Evolutionary conservation across 2,329 filamentous ascomycete species (phyloP).

Genomic region (Niveomyces coronatus): DNA sequence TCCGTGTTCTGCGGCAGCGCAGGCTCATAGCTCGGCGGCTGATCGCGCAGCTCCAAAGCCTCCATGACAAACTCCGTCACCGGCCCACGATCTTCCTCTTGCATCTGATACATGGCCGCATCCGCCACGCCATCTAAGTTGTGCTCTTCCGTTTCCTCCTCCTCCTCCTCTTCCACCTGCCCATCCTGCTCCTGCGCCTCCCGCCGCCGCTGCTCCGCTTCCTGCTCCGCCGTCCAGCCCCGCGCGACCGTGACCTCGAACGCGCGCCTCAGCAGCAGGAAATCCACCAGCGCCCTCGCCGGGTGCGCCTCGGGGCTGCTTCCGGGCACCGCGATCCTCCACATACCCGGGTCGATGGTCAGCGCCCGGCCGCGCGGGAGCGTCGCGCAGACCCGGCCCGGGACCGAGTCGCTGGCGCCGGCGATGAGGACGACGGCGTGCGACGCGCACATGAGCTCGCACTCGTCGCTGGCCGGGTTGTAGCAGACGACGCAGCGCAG

Average conservation of each 20-base stretch:
- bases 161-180: neutral
- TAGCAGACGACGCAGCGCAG: neutral
- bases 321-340: constrained; percentile 1
- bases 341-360: constrained; percentile 2
- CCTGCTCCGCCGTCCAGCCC: neutral
- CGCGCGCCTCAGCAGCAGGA: constrained; percentile 4
- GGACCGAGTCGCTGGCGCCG: no score
- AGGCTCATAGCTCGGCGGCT: neutral
- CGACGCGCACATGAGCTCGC: constrained; percentile 3
- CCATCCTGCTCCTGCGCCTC: neutral
- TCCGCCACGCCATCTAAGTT: no score
- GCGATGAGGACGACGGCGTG: neutral
- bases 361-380: neutral
- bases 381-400: neutral
- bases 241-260: neutral
- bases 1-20: neutral
- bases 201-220: neutral
- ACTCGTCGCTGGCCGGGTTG: constrained; percentile 2
- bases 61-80: constrained; percentile 5
- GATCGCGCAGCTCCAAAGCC: neutral
- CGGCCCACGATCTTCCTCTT: no score
- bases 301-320: neutral
- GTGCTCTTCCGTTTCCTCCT: no score
- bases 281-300: neutral
- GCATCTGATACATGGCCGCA: no score